phyloP scores from a whole-genome alignment of 306 rosid species.

The Vigna unguiculata region DNA sequence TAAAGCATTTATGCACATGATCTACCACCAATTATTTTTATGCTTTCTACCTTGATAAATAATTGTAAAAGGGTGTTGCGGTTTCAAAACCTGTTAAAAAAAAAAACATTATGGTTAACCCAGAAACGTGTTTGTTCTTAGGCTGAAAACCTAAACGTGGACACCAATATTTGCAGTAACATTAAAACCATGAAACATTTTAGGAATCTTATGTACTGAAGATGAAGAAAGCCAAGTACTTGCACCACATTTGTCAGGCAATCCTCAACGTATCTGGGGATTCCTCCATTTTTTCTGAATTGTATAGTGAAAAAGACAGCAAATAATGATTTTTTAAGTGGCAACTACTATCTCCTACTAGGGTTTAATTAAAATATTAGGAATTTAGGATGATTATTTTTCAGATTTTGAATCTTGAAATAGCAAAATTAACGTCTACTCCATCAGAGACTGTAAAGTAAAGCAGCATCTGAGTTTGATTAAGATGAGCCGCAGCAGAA shows the following conservation, averaged over 20 bases:
- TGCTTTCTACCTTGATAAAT: not conserved
- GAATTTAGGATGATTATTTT: not conserved
- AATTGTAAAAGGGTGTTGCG: not conserved
- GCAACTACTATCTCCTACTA: constrained; percentile 28
- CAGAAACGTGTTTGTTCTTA: constrained; percentile 20
- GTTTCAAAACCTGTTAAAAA: not conserved
- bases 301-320: constrained; percentile 56
- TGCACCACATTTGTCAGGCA: constrained; percentile 48
- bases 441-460: constrained; percentile 33
- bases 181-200: constrained; percentile 29
- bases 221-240: constrained; percentile 48
- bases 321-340: constrained; percentile 50
- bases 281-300: constrained; percentile 39
- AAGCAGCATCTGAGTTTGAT: constrained; percentile 48
- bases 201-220: constrained; percentile 42
- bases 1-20: constrained; percentile 19
- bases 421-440: constrained; percentile 27
- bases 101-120: not conserved
- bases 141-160: constrained; percentile 17
- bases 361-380: constrained; percentile 14
- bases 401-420: constrained; percentile 8
- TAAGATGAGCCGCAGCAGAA: constrained; percentile 28
- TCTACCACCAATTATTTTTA: not conserved
- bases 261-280: constrained; percentile 46
- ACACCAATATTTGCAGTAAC: constrained; percentile 11